A percentile compares a stretch with the other conserved stretches of the same genome.
Evolutionary conservation across 2,329 filamentous ascomycete species (phyloP).

Genomic region (Arthroderma uncinatum): DNA sequence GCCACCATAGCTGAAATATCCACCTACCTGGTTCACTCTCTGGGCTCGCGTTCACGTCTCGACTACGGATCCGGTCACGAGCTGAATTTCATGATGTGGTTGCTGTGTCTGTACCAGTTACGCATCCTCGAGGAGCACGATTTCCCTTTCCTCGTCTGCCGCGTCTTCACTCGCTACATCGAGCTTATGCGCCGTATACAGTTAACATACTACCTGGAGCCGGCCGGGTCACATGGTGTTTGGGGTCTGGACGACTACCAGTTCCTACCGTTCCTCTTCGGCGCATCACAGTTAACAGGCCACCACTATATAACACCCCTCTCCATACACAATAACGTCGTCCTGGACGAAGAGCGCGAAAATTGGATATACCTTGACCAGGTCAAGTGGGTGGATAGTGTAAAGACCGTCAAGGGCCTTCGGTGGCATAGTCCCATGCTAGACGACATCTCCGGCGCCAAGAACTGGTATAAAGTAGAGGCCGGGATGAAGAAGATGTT

Average conservation of each 20-base stretch:
- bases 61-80: conserved; percentile 98
- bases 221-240: conserved; percentile 90
- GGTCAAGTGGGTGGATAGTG: conserved; percentile 85
- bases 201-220: conserved; percentile 89
- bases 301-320: conserved; percentile 70
- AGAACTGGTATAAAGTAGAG: conserved; percentile 85
- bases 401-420: conserved; percentile 88
- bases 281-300: conserved; percentile 75
- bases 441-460: conserved; percentile 87
- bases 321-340: conserved; percentile 76
- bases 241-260: conserved; percentile 98
- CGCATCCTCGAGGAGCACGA: conserved; percentile 51
- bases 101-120: conserved; percentile 83
- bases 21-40: conserved; percentile 69
- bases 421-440: conserved; percentile 98
- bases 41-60: conserved; percentile 76
- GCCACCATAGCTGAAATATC: conserved; percentile 58
- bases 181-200: conserved; percentile 78
- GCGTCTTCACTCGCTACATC: conserved; percentile 74
- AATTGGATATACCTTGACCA: conserved; percentile 90
- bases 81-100: conserved; percentile 92
- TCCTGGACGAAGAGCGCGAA: conserved; percentile 71
- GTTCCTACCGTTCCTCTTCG: conserved; percentile 91
- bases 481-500: conserved; percentile 97
- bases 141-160: conserved; percentile 63